Conservation (phyloP, 345 rosid genomes). For the Gossypium turneri region DNA sequence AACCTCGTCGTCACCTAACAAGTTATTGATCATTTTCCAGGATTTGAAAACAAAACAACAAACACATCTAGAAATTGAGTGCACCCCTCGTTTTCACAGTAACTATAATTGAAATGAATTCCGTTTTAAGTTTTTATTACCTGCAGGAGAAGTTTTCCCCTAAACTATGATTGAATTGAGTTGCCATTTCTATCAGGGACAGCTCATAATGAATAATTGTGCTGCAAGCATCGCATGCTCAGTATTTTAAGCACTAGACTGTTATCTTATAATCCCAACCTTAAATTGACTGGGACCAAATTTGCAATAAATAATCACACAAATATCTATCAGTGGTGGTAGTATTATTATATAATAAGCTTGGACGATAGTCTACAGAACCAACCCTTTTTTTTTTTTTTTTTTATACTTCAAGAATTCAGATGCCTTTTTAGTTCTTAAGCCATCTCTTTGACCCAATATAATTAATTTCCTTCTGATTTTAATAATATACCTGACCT, state of each 20-base stretch:
- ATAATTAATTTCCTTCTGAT: neutral
- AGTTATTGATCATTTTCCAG: neutral
- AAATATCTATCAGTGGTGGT: neutral
- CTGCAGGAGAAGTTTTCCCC: no score
- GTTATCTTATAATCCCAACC: neutral
- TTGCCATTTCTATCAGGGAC: neutral
- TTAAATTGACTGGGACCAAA: neutral
- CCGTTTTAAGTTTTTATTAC: neutral
- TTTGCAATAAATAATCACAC: neutral
- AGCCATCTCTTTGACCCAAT: neutral
- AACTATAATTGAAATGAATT: neutral
- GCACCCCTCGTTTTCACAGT: neutral
- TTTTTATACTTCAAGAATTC: neutral
- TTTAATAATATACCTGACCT: neutral
- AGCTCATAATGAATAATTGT: neutral
- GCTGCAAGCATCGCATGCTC: no score
- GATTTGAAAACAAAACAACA: neutral
- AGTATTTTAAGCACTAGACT: neutral
- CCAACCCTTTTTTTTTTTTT: neutral
- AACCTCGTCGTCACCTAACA: neutral
- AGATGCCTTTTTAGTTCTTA: neutral
- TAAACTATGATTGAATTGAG: neutral
- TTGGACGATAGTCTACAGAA: neutral
- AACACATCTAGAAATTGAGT: neutral
- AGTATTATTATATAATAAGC: neutral